Evolutionary conservation across 495 filamentous ascomycete genomes (phyloP), one percentile per base, ranked within the genome.

Genomic region (Penicillium canescens): DNA sequence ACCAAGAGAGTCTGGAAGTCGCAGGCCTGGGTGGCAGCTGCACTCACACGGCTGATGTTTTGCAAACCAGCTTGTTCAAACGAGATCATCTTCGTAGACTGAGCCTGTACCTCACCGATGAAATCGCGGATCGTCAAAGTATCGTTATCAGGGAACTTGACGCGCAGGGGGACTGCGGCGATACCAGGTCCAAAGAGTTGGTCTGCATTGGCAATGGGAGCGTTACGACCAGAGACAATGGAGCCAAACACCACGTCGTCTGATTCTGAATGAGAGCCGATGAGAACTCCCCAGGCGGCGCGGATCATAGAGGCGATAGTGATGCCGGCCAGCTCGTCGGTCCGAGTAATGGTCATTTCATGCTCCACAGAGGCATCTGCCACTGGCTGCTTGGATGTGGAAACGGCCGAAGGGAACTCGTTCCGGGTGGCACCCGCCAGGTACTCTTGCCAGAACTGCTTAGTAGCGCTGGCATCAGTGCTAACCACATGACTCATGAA

Each of bases 111-210:
- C 0, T 65, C 42, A 28, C 70, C 57, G 7, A 86, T 59, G 52
- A 70, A 69, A 6, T 72, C 56, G 9, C 26, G 23, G 3, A 76
- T 56, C 5, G 64, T 70, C 28, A 55, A 18, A 18, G 48, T 54
- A 5, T 49, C 46, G 14, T 72, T 47, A 28, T 80, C 38, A 10
- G 43, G 46, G 11, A 81, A 62, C 5, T 81, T 70, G n/a, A 83
- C 56, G 1, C 40, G 40, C 10, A 42, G 3, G 2, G 85, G 85
- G n/a, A 85, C 69, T 0, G 84, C 86, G 0, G 83, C 73, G 46
- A 87, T 77, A 47, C 79, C 81, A 0, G 84, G 80, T 0, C 83
- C 84, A 36, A 78, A 68, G 16, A 85, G 79, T 31, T 75, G 60
- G 36, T 80, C 75, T 1, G 84, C 71, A 2, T 75, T 77, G 7